These are phyloP conservation scores for Plectosphaerella sp. DNA, from an alignment of 2,329 filamentous ascomycete genomes.

Conservation along the genomic window DNA sequence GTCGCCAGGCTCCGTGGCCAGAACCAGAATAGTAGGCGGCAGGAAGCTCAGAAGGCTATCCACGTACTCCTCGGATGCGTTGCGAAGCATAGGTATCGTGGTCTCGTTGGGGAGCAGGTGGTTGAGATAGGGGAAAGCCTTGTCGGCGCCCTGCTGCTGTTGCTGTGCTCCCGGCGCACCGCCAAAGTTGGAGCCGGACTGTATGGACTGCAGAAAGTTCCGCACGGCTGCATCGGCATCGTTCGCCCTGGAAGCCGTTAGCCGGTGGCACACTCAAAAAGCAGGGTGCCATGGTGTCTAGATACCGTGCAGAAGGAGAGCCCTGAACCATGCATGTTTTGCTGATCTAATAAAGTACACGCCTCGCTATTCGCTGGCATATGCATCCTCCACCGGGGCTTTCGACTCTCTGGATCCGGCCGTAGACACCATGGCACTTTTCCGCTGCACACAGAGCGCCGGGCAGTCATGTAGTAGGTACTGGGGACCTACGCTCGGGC, in stretches of 20 bases:
- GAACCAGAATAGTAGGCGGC: conserved; percentile 71
- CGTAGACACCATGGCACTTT: neutral
- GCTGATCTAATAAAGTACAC: conserved; percentile 3
- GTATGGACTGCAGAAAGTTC: conserved; percentile 82
- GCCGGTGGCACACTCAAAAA: neutral
- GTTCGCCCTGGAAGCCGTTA: conserved; percentile 14
- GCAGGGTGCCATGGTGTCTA: neutral
- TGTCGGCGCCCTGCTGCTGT: conserved; percentile 33
- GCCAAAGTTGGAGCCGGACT: conserved; percentile 44
- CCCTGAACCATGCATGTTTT: conserved; percentile 4
- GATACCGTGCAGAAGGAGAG: conserved; percentile 1
- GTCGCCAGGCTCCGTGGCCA: conserved; percentile 62
- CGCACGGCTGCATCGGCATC: conserved; percentile 78
- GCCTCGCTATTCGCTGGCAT: neutral
- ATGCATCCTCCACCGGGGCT: neutral
- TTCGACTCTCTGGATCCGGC: neutral
- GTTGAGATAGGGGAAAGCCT: conserved; percentile 75
- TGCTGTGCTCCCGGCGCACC: conserved; percentile 24
- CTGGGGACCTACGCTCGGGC: conserved; percentile 92
- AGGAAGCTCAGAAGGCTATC: conserved; percentile 74
- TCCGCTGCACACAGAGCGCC: neutral
- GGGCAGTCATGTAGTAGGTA: no score
- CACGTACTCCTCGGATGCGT: conserved; percentile 59
- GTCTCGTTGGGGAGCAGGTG: conserved; percentile 77
- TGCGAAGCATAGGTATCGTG: conserved; percentile 73